Percentiles rank a stretch among this genome's conserved stretches.
phyloP scores from a whole-genome alignment of 805 yeast species.

The Candida mattraensis region DNA sequence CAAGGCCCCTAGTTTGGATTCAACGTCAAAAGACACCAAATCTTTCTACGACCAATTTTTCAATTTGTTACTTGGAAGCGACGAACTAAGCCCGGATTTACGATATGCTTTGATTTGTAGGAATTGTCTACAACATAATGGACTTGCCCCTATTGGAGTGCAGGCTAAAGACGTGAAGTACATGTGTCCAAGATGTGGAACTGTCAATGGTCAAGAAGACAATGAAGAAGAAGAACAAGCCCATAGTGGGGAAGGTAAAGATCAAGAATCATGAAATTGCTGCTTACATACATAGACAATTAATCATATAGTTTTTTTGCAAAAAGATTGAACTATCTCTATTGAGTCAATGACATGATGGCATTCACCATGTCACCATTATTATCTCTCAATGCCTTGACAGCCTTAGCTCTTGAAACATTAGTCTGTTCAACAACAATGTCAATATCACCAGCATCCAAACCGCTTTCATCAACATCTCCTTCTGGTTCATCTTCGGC shows the following conservation, averaged over 20 bases:
- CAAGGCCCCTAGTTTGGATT: conserved; percentile 14
- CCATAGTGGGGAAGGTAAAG: too few relatives aligned
- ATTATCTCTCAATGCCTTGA: conserved; percentile 83
- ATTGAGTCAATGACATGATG: conserved; percentile 68
- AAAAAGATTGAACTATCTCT: conserved; percentile 12
- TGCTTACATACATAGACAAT: too few relatives aligned
- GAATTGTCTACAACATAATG: conserved; percentile 70
- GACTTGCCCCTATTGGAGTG: conserved; percentile 74
- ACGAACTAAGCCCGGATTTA: conserved; percentile 57
- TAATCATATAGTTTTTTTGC: too few relatives aligned
- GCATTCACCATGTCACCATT: conserved; percentile 95
- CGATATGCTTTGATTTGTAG: conserved; percentile 73
- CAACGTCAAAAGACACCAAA: conserved; percentile 13
- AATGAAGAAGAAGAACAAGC: conserved; percentile 3
- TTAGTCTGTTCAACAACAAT: conserved; percentile 90
- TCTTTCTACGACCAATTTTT: conserved; percentile 34
- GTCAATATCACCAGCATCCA: conserved; percentile 78
- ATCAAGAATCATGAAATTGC: neutral
- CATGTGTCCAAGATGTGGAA: conserved; percentile 66
- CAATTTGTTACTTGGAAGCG: conserved; percentile 56
- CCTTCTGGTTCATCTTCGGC: conserved; percentile 54
- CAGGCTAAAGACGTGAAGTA: conserved; percentile 51
- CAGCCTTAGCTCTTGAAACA: conserved; percentile 87
- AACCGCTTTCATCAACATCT: conserved; percentile 82
- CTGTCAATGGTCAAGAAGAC: conserved; percentile 29